Conservation (phyloP, 306 rosid species). For the Crataegus laevigata region DNA sequence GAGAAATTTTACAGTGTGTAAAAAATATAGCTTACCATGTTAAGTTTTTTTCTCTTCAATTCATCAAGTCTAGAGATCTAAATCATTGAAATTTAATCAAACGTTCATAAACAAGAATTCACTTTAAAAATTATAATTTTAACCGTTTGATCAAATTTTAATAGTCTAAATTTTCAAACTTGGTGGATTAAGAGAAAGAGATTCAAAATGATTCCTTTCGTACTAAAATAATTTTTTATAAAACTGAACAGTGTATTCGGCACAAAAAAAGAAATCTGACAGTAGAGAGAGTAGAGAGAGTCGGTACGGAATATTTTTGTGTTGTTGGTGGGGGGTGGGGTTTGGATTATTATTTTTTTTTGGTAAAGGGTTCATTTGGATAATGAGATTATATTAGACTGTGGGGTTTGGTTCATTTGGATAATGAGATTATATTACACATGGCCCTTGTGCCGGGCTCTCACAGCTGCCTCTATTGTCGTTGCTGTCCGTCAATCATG, state of each 20-base stretch:
- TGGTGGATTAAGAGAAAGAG: rapidly evolving
- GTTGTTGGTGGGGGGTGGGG: too few relatives aligned
- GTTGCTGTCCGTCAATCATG: neutral
- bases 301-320: too few relatives aligned
- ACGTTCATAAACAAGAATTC: rapidly evolving
- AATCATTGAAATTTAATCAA: rapidly evolving
- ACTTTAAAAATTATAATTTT: too few relatives aligned
- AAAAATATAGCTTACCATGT: too few relatives aligned
- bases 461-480: neutral
- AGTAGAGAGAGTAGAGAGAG: neutral
- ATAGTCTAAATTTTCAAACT: rapidly evolving
- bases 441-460: neutral
- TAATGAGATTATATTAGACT: too few relatives aligned
- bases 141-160: rapidly evolving
- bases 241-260: too few relatives aligned
- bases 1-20: too few relatives aligned
- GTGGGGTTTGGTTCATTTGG: neutral
- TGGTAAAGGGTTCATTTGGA: too few relatives aligned
- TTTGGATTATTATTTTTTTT: too few relatives aligned
- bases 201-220: rapidly evolving
- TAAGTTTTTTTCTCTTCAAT: rapidly evolving
- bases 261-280: too few relatives aligned
- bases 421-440: neutral
- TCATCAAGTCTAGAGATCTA: rapidly evolving
- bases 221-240: too few relatives aligned